A percentile compares a stretch with the other conserved stretches of the same genome.
These are phyloP conservation scores for Arthrobotrys iridis DNA, from an alignment of 2,329 filamentous ascomycete genomes.

Conservation along the genomic window DNA sequence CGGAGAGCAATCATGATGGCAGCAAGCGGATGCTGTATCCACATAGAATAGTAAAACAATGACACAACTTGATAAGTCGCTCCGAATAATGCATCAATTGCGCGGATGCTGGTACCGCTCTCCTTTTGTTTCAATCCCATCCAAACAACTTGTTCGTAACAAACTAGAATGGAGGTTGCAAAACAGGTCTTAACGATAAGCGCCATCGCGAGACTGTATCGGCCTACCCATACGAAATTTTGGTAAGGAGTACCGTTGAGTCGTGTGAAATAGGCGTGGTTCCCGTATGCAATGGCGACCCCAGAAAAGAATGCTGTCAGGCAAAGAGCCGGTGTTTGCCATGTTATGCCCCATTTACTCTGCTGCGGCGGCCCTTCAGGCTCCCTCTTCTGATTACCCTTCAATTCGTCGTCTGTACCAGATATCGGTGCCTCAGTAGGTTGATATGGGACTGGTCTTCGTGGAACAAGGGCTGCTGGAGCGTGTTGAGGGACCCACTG, in stretches of 20 bases:
- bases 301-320: constrained; percentile 22
- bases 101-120: constrained; percentile 31
- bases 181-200: constrained; percentile 46
- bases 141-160: constrained; percentile 51
- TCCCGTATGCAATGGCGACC: constrained; percentile 32
- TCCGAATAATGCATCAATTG: constrained; percentile 50
- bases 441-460: constrained; percentile 43
- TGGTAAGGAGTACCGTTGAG: constrained; percentile 39
- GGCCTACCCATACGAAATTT: constrained; percentile 48
- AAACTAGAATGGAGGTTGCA: constrained; percentile 37
- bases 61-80: constrained; percentile 45
- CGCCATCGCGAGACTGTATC: constrained; percentile 37
- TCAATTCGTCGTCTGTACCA: neutral
- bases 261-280: constrained; percentile 40
- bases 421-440: neutral
- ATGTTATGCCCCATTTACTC: constrained; percentile 47
- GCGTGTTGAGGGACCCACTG: constrained; percentile 26
- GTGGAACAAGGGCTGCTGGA: neutral
- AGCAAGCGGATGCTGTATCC: constrained; percentile 36
- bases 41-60: constrained; percentile 39
- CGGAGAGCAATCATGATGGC: constrained; percentile 38
- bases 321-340: constrained; percentile 29
- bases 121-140: constrained; percentile 27
- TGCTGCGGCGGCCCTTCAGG: neutral
- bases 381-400: neutral